phyloP scores from a whole-genome alignment of 148 eudicot genomes.

The Camellia japonica region DNA sequence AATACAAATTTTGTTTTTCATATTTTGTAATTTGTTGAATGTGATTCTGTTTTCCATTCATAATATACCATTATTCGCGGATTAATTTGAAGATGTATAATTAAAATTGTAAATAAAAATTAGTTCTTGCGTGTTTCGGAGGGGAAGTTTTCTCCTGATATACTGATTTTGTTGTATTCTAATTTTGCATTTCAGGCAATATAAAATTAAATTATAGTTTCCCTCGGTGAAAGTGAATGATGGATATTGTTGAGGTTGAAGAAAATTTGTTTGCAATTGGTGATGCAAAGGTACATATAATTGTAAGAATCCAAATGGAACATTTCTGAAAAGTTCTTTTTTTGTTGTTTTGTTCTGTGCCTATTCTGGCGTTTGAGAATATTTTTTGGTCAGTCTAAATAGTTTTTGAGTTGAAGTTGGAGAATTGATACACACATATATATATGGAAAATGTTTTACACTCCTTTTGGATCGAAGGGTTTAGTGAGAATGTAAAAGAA shows the following conservation, averaged over 20 bases:
- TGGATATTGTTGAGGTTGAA: conserved; percentile 76
- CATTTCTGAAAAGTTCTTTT: neutral
- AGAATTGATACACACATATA: neutral
- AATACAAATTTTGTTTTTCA: neutral
- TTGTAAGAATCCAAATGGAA: neutral
- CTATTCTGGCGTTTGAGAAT: conserved; percentile 1
- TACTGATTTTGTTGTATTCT: neutral
- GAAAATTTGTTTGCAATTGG: conserved; percentile 67
- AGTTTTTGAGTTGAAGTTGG: neutral
- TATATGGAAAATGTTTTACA: neutral
- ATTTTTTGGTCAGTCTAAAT: neutral
- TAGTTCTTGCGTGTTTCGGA: neutral
- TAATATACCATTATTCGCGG: neutral
- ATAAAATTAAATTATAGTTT: conserved; percentile 13
- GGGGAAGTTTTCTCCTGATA: neutral
- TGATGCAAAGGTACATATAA: conserved; percentile 72
- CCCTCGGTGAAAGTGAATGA: conserved; percentile 21
- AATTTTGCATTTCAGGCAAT: conserved; percentile 41
- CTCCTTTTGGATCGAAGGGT: too few relatives aligned
- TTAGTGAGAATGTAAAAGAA: too few relatives aligned
- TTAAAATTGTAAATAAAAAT: neutral
- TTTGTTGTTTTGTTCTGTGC: neutral
- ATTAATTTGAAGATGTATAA: neutral
- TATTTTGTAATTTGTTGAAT: neutral
- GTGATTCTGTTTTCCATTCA: neutral